phyloP scores from a whole-genome alignment of 345 rosid genomes.

The Durio zibethinus region DNA sequence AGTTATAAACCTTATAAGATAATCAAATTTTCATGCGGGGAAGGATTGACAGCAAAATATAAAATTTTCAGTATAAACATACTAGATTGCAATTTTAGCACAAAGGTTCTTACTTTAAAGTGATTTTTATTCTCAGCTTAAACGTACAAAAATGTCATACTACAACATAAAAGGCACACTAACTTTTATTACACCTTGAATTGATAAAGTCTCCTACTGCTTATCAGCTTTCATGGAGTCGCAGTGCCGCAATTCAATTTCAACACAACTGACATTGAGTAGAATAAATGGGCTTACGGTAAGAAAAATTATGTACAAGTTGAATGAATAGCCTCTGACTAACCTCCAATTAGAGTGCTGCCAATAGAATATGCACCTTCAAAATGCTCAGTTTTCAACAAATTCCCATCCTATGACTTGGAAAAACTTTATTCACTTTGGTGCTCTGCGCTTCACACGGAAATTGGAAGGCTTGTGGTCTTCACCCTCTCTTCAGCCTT shows the following conservation, averaged over 20 bases:
- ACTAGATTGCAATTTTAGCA: background rate
- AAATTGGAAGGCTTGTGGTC: background rate
- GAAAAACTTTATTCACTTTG: background rate
- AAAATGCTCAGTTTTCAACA: background rate
- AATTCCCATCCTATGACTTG: background rate
- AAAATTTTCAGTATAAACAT: background rate
- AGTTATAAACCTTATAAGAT: background rate
- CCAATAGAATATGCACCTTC: background rate
- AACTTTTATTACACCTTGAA: background rate
- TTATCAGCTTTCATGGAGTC: conserved; percentile 9
- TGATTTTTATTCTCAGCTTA: background rate
- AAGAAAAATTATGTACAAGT: conserved; percentile 19
- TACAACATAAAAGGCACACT: background rate
- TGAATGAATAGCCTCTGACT: conserved; percentile 22
- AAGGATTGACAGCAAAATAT: background rate
- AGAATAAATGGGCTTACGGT: background rate
- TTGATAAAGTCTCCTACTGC: background rate
- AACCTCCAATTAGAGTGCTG: conserved; percentile 18
- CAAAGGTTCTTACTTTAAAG: background rate
- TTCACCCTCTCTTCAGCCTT: conserved; percentile 6
- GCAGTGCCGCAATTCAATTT: background rate
- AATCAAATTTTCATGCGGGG: background rate
- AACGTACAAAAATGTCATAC: background rate
- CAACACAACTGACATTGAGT: background rate
- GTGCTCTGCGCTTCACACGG: background rate